Conservation (phyloP, 805 yeast genomes). For the Candida insectorum region DNA sequence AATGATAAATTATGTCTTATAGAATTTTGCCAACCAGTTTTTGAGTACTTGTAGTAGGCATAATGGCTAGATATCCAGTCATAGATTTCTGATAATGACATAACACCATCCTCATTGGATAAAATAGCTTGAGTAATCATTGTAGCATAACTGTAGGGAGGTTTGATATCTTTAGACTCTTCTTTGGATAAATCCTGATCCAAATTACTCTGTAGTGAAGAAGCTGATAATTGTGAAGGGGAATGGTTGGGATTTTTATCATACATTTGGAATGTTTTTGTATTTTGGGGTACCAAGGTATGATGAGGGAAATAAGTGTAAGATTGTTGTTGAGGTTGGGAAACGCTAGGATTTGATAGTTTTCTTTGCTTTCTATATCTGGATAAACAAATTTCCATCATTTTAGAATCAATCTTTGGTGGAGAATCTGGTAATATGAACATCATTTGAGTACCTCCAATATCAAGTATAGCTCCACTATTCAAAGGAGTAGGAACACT, state of each 20-base stretch:
- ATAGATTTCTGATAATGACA: slow-evolving; percentile 88
- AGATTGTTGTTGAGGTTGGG: slow-evolving; percentile 3
- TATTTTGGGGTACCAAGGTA: slow-evolving; percentile 17
- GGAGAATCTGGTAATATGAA: slow-evolving; percentile 90
- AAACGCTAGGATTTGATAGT: slow-evolving; percentile 10
- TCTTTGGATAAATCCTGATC: slow-evolving; percentile 77
- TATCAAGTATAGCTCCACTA: slow-evolving; percentile 89
- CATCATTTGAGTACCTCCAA: slow-evolving; percentile 99
- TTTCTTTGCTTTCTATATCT: slow-evolving; percentile 27
- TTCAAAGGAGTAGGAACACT: slow-evolving; percentile 54
- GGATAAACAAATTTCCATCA: slow-evolving; percentile 36
- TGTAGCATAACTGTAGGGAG: slow-evolving; percentile 95
- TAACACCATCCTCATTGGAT: slow-evolving; percentile 80
- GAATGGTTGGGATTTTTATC: slow-evolving; percentile 40
- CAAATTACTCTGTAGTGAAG: slow-evolving; percentile 41
- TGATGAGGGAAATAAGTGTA: slow-evolving; percentile 16
- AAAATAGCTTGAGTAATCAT: slow-evolving; percentile 97
- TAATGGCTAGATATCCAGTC: slow-evolving; percentile 85
- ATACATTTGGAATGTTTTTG: slow-evolving; percentile 53
- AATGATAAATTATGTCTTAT: slow-evolving; percentile 90
- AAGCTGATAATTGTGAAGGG: slow-evolving; percentile 37
- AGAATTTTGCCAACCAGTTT: slow-evolving; percentile 98
- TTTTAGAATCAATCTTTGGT: slow-evolving; percentile 58
- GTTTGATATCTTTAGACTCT: slow-evolving; percentile 89
- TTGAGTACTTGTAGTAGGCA: slow-evolving; percentile 87